Conservation (phyloP, 345 rosid genomes). For the Nephelium lappaceum region DNA sequence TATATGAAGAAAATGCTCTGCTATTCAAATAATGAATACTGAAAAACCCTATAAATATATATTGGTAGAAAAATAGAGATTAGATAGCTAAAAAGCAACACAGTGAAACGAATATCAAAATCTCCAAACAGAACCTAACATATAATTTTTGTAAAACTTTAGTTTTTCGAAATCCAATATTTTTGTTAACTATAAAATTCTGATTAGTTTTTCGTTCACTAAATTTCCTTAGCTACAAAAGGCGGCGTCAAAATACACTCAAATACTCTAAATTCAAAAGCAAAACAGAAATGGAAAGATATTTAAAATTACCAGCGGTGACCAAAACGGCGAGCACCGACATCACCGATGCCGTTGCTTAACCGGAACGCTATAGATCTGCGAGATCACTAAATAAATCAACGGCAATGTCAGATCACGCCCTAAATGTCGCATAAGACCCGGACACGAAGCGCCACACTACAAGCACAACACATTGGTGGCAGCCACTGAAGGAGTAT, state of each 20-base stretch:
- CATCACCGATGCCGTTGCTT: constrained; percentile 58
- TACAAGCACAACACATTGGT: constrained; percentile 31
- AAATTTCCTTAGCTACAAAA: constrained; percentile 10
- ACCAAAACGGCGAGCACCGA: constrained; percentile 44
- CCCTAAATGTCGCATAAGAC: constrained; percentile 26
- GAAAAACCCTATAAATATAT: not conserved
- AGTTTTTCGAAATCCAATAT: not conserved
- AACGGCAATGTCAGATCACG: constrained; percentile 48
- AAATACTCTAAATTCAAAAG: constrained; percentile 14
- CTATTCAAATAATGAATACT: not conserved
- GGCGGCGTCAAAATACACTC: not conserved
- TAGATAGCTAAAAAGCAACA: not conserved
- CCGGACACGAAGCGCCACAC: constrained; percentile 27
- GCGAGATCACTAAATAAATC: constrained; percentile 33
- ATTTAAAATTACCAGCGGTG: constrained; percentile 37
- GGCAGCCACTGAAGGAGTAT: constrained; percentile 40
- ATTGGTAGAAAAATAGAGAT: not conserved
- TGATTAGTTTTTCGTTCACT: not conserved
- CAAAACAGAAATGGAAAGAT: not conserved
- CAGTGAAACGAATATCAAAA: not conserved
- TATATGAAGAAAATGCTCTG: not conserved
- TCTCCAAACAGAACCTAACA: not conserved
- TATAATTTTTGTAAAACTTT: not conserved
- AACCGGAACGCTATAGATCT: constrained; percentile 50
- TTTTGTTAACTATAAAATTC: not conserved